Evolutionary conservation across 2,329 filamentous ascomycete genomes (phyloP).

Genomic region (Botrytis hyacinthi): DNA sequence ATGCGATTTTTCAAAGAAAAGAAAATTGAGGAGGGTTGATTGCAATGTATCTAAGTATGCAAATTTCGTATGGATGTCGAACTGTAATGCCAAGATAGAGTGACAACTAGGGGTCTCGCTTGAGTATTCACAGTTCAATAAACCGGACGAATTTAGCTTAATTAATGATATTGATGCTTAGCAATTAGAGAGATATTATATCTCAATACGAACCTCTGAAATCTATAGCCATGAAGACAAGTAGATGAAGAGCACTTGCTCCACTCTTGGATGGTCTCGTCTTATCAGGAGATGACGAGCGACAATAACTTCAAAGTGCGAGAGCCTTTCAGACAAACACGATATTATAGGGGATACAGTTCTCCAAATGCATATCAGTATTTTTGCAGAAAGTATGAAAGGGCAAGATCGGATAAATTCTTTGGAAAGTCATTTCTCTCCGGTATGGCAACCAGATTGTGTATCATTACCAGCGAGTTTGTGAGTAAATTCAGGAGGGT

Average conservation of each 20-base stretch:
- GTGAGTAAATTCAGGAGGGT: neutral
- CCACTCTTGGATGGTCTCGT: neutral
- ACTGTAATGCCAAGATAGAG: neutral
- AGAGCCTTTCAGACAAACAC: neutral
- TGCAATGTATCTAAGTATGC: neutral
- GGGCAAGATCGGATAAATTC: neutral
- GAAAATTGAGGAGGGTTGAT: neutral
- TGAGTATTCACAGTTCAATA: neutral
- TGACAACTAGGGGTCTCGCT: neutral
- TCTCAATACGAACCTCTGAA: neutral
- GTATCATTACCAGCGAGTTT: neutral
- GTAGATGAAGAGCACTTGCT: neutral
- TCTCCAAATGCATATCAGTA: neutral
- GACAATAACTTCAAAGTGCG: neutral
- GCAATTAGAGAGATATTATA: neutral
- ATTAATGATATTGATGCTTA: neutral
- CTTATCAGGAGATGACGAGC: neutral
- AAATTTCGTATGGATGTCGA: neutral
- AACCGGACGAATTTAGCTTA: neutral
- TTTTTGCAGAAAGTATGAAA: neutral
- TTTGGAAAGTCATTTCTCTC: neutral
- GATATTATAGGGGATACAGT: neutral
- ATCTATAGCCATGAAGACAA: neutral
- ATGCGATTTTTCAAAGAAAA: neutral
- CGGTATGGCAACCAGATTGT: neutral